Percentiles rank a stretch among this genome's conserved stretches.
Conservation (phyloP, 2,329 filamentous ascomycete genomes). For the Fusarium duplospermum region DNA sequence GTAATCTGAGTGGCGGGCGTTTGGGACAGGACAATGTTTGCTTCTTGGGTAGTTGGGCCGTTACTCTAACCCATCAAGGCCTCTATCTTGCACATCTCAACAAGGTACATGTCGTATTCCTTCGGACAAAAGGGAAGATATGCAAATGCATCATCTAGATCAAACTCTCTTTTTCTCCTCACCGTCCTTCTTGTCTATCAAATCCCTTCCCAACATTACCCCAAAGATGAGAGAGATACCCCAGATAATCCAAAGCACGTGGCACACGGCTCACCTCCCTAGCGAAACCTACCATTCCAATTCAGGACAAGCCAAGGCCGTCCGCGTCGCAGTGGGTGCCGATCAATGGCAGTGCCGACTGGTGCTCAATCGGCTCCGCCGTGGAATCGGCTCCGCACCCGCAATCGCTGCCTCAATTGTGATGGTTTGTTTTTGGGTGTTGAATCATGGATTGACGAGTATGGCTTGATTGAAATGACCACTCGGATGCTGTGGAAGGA, state of each 20-base stretch:
- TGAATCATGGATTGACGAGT: background rate
- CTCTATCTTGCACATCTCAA: background rate
- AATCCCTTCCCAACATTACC: background rate
- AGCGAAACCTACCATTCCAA: background rate
- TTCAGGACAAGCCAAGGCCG: background rate
- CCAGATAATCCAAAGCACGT: background rate
- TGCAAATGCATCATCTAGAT: background rate
- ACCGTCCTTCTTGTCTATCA: background rate
- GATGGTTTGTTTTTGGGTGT: background rate
- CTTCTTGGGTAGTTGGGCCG: background rate
- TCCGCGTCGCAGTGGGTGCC: background rate
- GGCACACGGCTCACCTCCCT: background rate
- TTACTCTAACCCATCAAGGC: background rate
- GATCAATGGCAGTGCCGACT: background rate
- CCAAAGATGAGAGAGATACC: background rate
- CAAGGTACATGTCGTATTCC: background rate
- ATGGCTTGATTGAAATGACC: background rate
- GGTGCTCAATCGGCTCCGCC: slow-evolving; percentile 1
- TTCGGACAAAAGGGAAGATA: background rate
- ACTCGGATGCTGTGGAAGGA: background rate
- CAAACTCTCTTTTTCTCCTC: background rate
- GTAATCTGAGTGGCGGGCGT: background rate
- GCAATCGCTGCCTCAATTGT: background rate
- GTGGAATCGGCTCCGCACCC: slow-evolving; percentile 2
- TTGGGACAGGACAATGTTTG: background rate